These are phyloP conservation scores for Candida neerlandica DNA, from an alignment of 1,139 yeast genomes.

Conservation along the genomic window DNA sequence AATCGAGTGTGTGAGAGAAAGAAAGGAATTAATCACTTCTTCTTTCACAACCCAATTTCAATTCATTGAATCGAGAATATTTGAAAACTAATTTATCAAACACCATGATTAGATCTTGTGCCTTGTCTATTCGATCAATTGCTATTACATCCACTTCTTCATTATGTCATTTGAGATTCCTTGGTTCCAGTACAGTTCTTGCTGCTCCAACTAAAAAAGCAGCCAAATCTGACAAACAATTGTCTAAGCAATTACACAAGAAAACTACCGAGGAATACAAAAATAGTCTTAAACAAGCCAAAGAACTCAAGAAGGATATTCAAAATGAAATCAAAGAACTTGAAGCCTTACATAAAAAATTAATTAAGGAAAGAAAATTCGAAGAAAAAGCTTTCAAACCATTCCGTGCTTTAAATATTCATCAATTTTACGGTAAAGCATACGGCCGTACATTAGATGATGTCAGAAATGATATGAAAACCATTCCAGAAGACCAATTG, in stretches of 20 bases:
- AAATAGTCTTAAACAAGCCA: background rate
- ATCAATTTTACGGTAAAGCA: background rate
- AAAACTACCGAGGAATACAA: too few species aligned
- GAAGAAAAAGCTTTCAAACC: conserved; percentile 12
- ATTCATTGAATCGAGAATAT: too few species aligned
- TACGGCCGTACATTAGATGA: conserved; percentile 5
- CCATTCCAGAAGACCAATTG: conserved; percentile 28
- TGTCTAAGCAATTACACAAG: too few species aligned
- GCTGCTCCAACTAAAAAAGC: background rate
- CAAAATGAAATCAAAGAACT: conserved; percentile 3
- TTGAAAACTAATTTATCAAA: background rate
- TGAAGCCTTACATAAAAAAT: conserved; percentile 15
- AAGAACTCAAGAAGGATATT: background rate
- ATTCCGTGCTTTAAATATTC: conserved; percentile 4
- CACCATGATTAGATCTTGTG: conserved; percentile 2
- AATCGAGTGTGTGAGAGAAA: too few species aligned
- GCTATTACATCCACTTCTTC: background rate
- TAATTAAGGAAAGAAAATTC: conserved; percentile 21
- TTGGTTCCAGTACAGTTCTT: background rate
- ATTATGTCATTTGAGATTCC: background rate
- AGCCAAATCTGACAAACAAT: background rate
- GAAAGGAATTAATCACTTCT: background rate
- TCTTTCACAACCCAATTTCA: too few species aligned
- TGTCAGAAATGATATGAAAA: conserved; percentile 12
- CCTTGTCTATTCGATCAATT: background rate